Evolutionary conservation across 2,329 filamentous ascomycete genomes (phyloP).

Genomic region (Curvularia hawaiiensis): DNA sequence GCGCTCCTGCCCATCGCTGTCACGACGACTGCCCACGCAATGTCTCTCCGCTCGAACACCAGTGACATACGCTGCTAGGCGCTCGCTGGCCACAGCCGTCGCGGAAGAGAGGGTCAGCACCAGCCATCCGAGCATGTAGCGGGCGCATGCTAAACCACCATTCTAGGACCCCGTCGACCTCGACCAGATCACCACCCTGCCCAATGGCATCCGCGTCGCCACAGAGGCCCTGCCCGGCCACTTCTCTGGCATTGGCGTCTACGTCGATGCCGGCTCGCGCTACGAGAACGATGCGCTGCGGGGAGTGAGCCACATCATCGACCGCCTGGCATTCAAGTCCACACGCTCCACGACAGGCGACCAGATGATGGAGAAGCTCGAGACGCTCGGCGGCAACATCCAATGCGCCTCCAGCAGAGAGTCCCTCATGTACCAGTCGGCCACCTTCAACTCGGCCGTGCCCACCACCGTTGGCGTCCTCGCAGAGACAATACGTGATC

Average conservation of each 20-base stretch:
- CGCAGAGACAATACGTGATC: conserved; percentile 91
- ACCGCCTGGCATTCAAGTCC: conserved; percentile 91
- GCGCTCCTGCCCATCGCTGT: conserved; percentile 34
- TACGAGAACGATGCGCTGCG: conserved; percentile 86
- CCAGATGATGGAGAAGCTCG: conserved; percentile 84
- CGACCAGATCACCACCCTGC: conserved; percentile 83
- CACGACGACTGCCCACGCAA: conserved; percentile 32
- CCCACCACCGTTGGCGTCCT: conserved; percentile 80
- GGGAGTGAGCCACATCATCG: conserved; percentile 95
- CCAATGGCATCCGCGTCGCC: conserved; percentile 92
- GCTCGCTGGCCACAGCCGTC: conserved; percentile 38
- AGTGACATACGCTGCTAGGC: conserved; percentile 27
- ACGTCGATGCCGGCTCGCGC: conserved; percentile 91
- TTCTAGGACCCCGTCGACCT: conserved; percentile 80
- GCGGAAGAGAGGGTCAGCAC: conserved; percentile 44
- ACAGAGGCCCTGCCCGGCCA: conserved; percentile 93
- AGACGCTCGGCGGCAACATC: conserved; percentile 91
- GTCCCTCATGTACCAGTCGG: conserved; percentile 98
- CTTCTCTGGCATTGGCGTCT: conserved; percentile 94
- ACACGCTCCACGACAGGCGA: conserved; percentile 76
- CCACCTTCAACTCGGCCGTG: conserved; percentile 94
- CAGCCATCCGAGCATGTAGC: conserved; percentile 1
- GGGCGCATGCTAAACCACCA: conserved; percentile 13
- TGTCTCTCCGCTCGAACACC: conserved; percentile 20
- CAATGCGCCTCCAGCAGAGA: conserved; percentile 96